Evolutionary conservation across 805 yeast species (phyloP).

Genomic region (Cyberlindnera mrakii): DNA sequence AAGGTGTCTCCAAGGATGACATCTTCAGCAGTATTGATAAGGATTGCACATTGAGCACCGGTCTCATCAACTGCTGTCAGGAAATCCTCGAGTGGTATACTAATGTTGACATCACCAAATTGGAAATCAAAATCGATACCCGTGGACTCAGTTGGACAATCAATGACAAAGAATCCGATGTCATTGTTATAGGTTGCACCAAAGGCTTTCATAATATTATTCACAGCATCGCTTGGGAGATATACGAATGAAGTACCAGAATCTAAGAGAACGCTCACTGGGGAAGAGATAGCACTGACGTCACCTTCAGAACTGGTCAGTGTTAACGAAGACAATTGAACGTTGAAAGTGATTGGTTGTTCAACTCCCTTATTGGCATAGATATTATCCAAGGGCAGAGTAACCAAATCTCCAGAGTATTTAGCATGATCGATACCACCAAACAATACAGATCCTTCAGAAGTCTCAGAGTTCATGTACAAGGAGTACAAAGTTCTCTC

Average conservation of each 20-base stretch:
- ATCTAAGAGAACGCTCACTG: conserved; percentile 35
- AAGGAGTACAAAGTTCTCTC: conserved; percentile 50
- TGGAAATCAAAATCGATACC: neutral
- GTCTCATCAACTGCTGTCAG: neutral
- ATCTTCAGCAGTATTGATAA: conserved; percentile 11
- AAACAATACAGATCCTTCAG: conserved; percentile 47
- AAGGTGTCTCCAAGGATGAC: conserved; percentile 63
- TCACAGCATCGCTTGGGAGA: conserved; percentile 30
- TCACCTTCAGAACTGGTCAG: conserved; percentile 45
- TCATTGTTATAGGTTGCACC: conserved; percentile 24
- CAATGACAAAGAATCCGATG: neutral
- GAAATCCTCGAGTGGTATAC: conserved; percentile 2
- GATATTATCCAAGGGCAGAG: conserved; percentile 31
- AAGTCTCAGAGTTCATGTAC: conserved; percentile 33
- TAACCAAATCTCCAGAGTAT: conserved; percentile 40
- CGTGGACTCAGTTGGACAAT: neutral
- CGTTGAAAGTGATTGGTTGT: conserved; percentile 31
- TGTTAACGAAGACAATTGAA: conserved; percentile 18
- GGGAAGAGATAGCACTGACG: neutral
- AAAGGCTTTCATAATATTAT: conserved; percentile 23
- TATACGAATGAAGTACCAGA: conserved; percentile 52
- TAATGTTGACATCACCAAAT: neutral
- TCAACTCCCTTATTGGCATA: conserved; percentile 35
- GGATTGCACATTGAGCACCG: conserved; percentile 1
- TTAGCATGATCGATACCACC: conserved; percentile 59